Base-by-base conservation (phyloP, 1,284 basidiomycete genomes). In the Porodaedalea pini region DNA sequence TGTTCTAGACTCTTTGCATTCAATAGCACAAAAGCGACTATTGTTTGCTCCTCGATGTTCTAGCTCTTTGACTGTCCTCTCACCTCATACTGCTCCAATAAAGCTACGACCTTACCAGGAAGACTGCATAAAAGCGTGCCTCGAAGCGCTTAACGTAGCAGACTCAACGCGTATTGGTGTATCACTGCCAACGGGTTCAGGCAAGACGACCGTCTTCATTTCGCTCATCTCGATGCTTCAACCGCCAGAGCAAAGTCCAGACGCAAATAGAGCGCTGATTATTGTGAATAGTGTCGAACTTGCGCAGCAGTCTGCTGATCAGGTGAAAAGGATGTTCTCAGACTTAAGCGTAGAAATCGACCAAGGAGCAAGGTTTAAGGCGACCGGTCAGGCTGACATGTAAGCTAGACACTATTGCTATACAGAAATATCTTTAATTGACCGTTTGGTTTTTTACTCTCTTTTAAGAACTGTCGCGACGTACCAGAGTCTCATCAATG, bases 131-230 rank as follows among this genome's bases (percentile, higher is more conserved):
- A 74, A 83, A 19, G 83, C 90, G 2, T 97, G 94, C 67, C 74
- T 88, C 2, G 77, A 81, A 10, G 90, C 94, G 1, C 75, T 98
- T 19, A 67, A 72, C 25, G 68, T 73, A 23, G 82, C 84, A 13
- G 79, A 77, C 3, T 57, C 73, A 27, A 83, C 83, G 1, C 86
- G 94, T 21, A 90, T 98, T 48, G 94, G 94, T 15, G 91, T 96
- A 21, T 95, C 90, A 11, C 78, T 94, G 1, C 94, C 94, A 8
- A 97, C 95, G 17, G 92, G 93, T 10, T 85, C 90, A 27, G 95
- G 95, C 6, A 98, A 98, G 71, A 98, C 95, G 0, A 92, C 91
- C 0, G 90, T 95, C 58, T 98, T 95, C 73, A 86, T 94, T 51
- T 82, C 83, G 4, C 78, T 95, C 17, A 76, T 95, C 10, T 82